These are phyloP conservation scores for Penicillium daleae DNA, from an alignment of 495 filamentous ascomycete species.

Conservation along the genomic window DNA sequence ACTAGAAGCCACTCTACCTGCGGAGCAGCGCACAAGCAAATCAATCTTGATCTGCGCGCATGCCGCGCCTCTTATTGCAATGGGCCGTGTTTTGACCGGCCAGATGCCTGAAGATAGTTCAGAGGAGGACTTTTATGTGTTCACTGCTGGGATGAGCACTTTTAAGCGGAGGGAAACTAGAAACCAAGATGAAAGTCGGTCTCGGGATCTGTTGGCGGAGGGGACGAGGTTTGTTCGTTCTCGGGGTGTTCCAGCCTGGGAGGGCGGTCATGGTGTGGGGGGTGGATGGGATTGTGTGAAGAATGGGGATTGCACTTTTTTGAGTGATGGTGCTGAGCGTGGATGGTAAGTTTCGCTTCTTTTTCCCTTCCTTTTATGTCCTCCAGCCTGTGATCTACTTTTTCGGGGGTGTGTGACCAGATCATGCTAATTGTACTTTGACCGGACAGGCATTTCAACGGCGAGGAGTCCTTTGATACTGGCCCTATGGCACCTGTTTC, in stretches of 20 bases:
- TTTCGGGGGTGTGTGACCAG: too few species aligned
- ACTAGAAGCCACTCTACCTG: conserved; percentile 30
- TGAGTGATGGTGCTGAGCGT: conserved; percentile 80
- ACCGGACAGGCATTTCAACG: conserved; percentile 66
- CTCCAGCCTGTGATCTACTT: too few species aligned
- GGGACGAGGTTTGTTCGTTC: conserved; percentile 31
- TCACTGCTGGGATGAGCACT: conserved; percentile 77
- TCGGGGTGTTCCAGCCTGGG: conserved; percentile 57
- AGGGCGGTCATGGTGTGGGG: conserved; percentile 65
- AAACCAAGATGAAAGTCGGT: conserved; percentile 26
- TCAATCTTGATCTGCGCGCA: conserved; percentile 86
- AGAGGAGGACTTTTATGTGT: conserved; percentile 82
- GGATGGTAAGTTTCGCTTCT: conserved; percentile 74
- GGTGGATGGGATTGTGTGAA: conserved; percentile 80
- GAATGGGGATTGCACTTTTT: conserved; percentile 82
- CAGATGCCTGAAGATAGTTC: conserved; percentile 67
- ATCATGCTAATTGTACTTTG: conserved; percentile 1
- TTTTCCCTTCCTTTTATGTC: neutral
- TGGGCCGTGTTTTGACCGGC: conserved; percentile 79
- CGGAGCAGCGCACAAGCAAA: conserved; percentile 43
- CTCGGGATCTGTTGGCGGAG: conserved; percentile 32
- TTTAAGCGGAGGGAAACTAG: conserved; percentile 46
- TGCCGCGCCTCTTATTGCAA: conserved; percentile 83
- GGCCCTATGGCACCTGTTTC: conserved; percentile 40
- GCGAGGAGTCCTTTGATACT: conserved; percentile 71